phyloP scores from a whole-genome alignment of 2,329 filamentous ascomycete genomes.

The Lojkania enalia region DNA sequence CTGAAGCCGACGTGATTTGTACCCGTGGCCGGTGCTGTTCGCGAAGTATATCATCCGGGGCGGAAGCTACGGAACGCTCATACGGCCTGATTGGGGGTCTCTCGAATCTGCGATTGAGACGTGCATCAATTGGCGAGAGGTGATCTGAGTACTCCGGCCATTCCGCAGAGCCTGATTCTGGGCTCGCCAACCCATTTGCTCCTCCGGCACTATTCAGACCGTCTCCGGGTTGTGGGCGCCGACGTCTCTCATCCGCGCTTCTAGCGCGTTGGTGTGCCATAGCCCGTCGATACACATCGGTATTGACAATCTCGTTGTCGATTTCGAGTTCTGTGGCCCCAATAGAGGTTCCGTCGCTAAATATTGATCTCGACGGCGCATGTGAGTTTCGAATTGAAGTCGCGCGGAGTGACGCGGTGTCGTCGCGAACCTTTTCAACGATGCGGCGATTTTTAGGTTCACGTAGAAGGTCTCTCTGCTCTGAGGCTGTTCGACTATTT shows the following conservation, averaged over 20 bases:
- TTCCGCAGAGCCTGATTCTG: constrained; percentile 4
- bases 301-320: constrained; percentile 22
- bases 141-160: constrained; percentile 4
- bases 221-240: not conserved
- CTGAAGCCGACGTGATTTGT: constrained; percentile 4
- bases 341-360: constrained; percentile 29
- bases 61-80: constrained; percentile 6
- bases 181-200: not conserved
- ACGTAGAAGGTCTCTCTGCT: constrained; percentile 42
- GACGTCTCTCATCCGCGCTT: constrained; percentile 4
- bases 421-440: constrained; percentile 43
- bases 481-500: constrained; percentile 37
- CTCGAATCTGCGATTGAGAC: not conserved
- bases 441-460: constrained; percentile 38
- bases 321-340: constrained; percentile 39
- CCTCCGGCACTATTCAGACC: not conserved
- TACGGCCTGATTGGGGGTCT: constrained; percentile 7
- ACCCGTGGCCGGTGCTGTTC: constrained; percentile 3
- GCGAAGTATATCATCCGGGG: constrained; percentile 2
- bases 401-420: constrained; percentile 41
- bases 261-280: constrained; percentile 4
- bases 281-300: constrained; percentile 6
- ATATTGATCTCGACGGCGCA: constrained; percentile 28
- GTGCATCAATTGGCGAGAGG: constrained; percentile 1
- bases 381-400: constrained; percentile 31